phyloP scores from a whole-genome alignment of 1,284 basidiomycete genomes.

The Pisolithus thermaeus region DNA sequence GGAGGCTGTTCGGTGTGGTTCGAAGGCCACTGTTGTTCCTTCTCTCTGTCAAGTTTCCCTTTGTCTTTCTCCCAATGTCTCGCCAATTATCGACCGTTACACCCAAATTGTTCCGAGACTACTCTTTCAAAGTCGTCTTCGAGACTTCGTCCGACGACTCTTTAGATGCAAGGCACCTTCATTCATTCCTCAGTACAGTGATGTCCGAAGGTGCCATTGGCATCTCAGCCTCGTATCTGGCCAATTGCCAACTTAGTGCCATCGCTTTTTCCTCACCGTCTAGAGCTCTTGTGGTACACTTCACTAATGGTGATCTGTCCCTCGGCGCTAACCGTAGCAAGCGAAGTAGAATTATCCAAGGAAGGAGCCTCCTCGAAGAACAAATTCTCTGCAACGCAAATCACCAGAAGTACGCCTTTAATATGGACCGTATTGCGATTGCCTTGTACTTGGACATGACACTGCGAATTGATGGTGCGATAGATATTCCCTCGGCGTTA shows the following conservation, averaged over 20 bases:
- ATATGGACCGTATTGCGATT: conserved; percentile 38
- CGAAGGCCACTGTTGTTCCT: too few species aligned
- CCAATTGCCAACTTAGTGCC: background rate
- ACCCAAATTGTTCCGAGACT: background rate
- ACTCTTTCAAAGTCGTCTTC: background rate
- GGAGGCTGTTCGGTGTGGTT: too few species aligned
- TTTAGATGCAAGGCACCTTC: background rate
- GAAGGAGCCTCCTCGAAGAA: conserved; percentile 24
- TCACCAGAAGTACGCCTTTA: conserved; percentile 35
- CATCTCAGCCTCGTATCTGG: background rate
- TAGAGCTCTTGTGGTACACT: background rate
- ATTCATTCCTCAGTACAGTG: background rate
- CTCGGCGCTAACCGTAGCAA: background rate
- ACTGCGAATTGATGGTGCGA: conserved; percentile 33
- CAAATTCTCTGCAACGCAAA: conserved; percentile 26
- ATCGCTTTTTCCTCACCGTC: background rate
- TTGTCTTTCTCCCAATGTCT: background rate
- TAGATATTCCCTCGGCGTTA: conserved; percentile 40
- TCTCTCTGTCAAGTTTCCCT: too few species aligned
- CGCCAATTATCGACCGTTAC: background rate
- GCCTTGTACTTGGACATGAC: conserved; percentile 37
- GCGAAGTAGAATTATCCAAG: background rate
- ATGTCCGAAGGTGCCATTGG: background rate
- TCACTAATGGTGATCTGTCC: background rate
- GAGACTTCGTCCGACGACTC: background rate